phyloP scores from a whole-genome alignment of 163 green algal species.

The Scenedesmus sp. region DNA sequence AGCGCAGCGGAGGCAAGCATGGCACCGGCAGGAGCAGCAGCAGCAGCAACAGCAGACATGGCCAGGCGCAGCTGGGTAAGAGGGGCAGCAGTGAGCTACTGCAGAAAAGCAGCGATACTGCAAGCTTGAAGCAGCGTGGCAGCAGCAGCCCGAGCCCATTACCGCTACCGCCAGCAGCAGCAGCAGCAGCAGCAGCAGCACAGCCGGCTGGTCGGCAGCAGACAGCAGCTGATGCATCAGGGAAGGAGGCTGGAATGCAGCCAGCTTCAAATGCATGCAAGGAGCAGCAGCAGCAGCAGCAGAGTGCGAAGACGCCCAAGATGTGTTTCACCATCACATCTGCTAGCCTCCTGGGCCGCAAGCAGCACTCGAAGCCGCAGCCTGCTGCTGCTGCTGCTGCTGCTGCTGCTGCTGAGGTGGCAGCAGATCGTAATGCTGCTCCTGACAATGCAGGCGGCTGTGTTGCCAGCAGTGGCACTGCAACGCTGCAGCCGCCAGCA shows the following conservation, averaged over 20 bases:
- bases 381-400: neutral
- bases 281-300: slow-evolving; percentile 1
- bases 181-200: neutral
- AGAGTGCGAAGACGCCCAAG: neutral
- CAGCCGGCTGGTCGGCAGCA: neutral
- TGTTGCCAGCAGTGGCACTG: neutral
- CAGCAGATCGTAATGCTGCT: neutral
- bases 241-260: neutral
- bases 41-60: neutral
- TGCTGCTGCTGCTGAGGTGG: neutral
- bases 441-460: neutral
- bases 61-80: neutral
- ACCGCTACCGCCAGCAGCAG: neutral
- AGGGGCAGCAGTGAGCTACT: neutral
- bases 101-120: neutral
- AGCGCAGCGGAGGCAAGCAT: neutral
- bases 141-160: too few species aligned
- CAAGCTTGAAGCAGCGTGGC: neutral
- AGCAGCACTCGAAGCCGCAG: neutral
- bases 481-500: neutral
- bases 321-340: slow-evolving; percentile 6
- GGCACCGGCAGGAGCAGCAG: neutral
- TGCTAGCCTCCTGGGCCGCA: neutral
- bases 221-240: neutral
- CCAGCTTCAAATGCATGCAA: neutral